Evolutionary conservation across 306 rosid genomes (phyloP).

Genomic region (Benincasa hispida): DNA sequence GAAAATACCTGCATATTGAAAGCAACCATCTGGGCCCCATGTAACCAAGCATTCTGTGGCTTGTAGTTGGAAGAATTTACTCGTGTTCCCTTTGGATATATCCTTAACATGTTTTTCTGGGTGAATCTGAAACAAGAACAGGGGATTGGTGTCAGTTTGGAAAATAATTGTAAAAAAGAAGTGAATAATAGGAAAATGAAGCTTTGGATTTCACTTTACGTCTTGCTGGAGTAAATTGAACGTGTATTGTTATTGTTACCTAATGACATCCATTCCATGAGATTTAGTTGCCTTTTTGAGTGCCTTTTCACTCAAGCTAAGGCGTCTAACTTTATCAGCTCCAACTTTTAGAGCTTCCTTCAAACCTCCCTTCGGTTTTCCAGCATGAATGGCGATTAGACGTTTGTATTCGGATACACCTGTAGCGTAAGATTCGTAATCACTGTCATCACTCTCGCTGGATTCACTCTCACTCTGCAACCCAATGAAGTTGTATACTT

Average conservation of each 20-base stretch:
- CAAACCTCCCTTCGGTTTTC: constrained; percentile 61
- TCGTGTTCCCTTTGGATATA: constrained; percentile 84
- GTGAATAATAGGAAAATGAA: not conserved
- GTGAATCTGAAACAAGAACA: constrained; percentile 48
- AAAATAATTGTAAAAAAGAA: constrained; percentile 5
- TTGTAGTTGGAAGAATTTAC: constrained; percentile 65
- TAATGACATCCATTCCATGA: constrained; percentile 55
- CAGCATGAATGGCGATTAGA: constrained; percentile 83
- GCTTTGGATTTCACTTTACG: not conserved
- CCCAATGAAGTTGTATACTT: constrained; percentile 6
- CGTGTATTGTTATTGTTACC: constrained; percentile 25
- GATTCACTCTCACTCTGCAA: constrained; percentile 37
- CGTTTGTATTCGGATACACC: constrained; percentile 48
- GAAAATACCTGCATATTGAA: constrained; percentile 84
- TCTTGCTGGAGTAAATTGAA: not conserved
- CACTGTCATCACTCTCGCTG: constrained; percentile 41
- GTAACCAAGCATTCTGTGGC: constrained; percentile 79
- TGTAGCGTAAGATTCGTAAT: constrained; percentile 28
- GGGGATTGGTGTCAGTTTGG: not conserved
- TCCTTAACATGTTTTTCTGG: constrained; percentile 59
- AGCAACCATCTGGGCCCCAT: constrained; percentile 97
- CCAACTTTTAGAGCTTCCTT: constrained; percentile 36
- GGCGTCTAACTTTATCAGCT: constrained; percentile 51
- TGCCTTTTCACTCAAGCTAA: constrained; percentile 70
- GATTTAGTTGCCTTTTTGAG: constrained; percentile 47